Percentiles rank a stretch among this genome's conserved stretches.
phyloP scores from a whole-genome alignment of 1,284 basidiomycete genomes.

The Ustilago esculenta region DNA sequence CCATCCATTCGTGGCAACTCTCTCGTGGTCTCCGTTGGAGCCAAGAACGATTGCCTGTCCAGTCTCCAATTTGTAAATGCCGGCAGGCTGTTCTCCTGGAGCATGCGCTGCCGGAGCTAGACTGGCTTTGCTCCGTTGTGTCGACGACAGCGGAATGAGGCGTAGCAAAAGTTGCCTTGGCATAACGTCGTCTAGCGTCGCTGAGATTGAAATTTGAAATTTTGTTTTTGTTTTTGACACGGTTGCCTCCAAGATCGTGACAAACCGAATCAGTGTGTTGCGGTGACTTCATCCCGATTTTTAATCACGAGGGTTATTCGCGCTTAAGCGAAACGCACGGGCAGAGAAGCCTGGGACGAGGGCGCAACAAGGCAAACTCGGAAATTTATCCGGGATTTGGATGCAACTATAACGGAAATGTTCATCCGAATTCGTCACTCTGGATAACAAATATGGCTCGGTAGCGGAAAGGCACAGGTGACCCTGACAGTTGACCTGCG shows the following conservation, averaged over 20 bases:
- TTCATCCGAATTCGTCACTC: slow-evolving; percentile 22
- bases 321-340: not conserved
- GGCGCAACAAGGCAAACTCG: not conserved
- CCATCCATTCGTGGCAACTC: too few relatives aligned
- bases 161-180: slow-evolving; percentile 1
- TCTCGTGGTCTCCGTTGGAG: too few relatives aligned
- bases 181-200: slow-evolving; percentile 1
- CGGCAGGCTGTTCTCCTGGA: too few relatives aligned
- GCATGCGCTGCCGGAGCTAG: too few relatives aligned
- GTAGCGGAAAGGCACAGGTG: slow-evolving; percentile 10
- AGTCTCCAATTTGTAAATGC: too few relatives aligned
- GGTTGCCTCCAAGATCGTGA: not conserved
- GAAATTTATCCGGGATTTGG: slow-evolving; percentile 7
- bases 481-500: slow-evolving; percentile 7
- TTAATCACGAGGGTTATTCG: not conserved
- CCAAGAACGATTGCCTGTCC: too few relatives aligned
- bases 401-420: not conserved
- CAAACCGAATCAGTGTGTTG: slow-evolving; percentile 1
- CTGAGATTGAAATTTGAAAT: slow-evolving; percentile 4
- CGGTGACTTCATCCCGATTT: slow-evolving; percentile 8
- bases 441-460: not conserved
- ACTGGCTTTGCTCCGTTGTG: too few relatives aligned
- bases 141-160: too few relatives aligned
- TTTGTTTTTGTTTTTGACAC: not conserved
- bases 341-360: not conserved